Base-by-base conservation (phyloP, 2,329 filamentous ascomycete genomes). In the Endocalyx cinctus region DNA sequence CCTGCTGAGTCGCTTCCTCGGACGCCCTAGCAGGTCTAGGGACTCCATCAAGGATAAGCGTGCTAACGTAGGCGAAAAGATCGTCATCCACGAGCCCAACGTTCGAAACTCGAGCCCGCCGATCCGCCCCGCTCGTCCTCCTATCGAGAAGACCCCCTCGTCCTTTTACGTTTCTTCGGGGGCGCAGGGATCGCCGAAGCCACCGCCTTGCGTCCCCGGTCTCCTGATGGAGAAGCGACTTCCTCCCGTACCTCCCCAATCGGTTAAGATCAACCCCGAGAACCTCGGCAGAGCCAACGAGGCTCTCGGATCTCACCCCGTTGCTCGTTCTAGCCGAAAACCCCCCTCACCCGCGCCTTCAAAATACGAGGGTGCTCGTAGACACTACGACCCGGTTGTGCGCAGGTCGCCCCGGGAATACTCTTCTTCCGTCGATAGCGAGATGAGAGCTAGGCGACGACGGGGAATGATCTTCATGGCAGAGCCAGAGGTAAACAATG, bases 291-390 rank as follows among this genome's bases (percentile, higher is more conserved):
- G 20, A 2, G 20, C 17, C 17, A n/a, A 38, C 3, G 47, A 54
- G 10, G 48, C 48, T 5, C 32, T 54, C 3, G 31, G 38, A n/a
- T 52, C 49, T 11, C 41, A 52, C 22, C 42, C 45, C 8, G 29
- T 38, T n/a, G 10, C 8, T 26, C 25, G 29, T 16, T 31, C 25
- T 17, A 25, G 12, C 10, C n/a, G n/a, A n/a, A 27, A 29, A 20
- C 14, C 19, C n/a, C 3, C 31, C 34, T 5, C 17, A 28, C 4
- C 10, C 17, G 15, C 31, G 34, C 11, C 14, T 27, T 7, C 17
- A 37, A 2, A 26, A n/a, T 14, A 41, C 39, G 15, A 16, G 18
- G n/a, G 20, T n/a, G 20, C 20, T 8, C 20, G 20, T 23, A 23
- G 25, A 12, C 13, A 35, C 3, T 22, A 13, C n/a, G 31, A 17